Evolutionary conservation across 2,329 filamentous ascomycete species (phyloP).

Genomic region (Gremmenia infestans): DNA sequence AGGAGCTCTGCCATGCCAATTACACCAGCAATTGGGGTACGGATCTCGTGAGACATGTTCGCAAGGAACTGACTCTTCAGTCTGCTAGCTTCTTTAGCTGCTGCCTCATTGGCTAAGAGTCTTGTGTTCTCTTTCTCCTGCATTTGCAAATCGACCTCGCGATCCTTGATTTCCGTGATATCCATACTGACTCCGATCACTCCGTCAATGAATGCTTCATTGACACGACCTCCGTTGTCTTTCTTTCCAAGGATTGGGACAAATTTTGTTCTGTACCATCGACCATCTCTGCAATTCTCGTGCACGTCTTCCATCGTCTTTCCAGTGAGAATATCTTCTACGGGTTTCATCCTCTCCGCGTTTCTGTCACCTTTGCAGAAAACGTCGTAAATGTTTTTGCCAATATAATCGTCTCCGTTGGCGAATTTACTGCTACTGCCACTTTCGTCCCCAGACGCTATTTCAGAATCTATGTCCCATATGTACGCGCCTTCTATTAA

Average conservation of each 20-base stretch:
- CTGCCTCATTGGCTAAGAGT: conserved; percentile 68
- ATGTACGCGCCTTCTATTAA: conserved; percentile 66
- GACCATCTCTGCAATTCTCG: conserved; percentile 48
- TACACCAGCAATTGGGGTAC: conserved; percentile 74
- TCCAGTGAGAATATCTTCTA: conserved; percentile 62
- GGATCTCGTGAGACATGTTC: conserved; percentile 78
- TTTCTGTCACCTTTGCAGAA: conserved; percentile 39
- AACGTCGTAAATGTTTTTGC: conserved; percentile 59
- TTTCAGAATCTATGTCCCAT: conserved; percentile 38
- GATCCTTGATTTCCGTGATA: conserved; percentile 65
- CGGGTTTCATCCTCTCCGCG: conserved; percentile 44
- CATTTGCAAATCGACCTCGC: conserved; percentile 56
- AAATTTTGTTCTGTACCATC: conserved; percentile 68
- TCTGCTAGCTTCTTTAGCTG: conserved; percentile 74
- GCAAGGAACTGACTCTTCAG: conserved; percentile 77
- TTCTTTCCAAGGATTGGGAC: conserved; percentile 59
- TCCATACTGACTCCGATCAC: conserved; percentile 78
- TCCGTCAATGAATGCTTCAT: conserved; percentile 55
- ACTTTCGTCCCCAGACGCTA: conserved; percentile 34
- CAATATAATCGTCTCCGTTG: conserved; percentile 39
- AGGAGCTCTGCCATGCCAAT: conserved; percentile 76
- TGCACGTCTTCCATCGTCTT: conserved; percentile 54
- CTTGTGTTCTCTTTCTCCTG: conserved; percentile 66
- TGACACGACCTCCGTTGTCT: conserved; percentile 44
- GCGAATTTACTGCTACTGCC: conserved; percentile 10